Base-by-base conservation (phyloP, 139 green algal genomes). In the Zygnema cylindricum region DNA sequence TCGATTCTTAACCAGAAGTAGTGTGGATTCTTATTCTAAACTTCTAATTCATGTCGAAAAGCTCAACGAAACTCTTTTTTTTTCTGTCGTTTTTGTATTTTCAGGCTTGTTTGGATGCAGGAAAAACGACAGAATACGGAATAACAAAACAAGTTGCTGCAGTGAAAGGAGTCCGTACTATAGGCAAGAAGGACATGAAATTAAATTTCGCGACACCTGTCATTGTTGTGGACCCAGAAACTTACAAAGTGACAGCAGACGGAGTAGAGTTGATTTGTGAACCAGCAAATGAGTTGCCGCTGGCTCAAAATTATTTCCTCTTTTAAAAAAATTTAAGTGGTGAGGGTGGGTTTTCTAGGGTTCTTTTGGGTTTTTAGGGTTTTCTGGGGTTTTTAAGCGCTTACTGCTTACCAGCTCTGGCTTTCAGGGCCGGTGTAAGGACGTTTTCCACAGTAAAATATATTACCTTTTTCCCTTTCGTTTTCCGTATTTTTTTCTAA, bases 131-230 rank as follows among this genome's bases (percentile, higher is more conserved):
- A 23, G 69, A 43, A 25, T 92, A 92, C 38, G 89, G 89, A 38
- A 78, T 94, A 35, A 32, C 57, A 16, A 94, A 94, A 88, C 33
- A 30, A 1, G 41, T 91, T 25, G 57, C 75, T 38, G 43, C 92
- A 7, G 81, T 94, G 1, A 21, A 86, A n/a, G 69, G 55, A 25
- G 87, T 75, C 16, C 79, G 92, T 7, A 63, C 43, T 3, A 25
- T 94, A 11, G 82, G n/a, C 54, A 94, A 94, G 78, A 85, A 92
- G 63, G 89, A 94, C 77, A 94, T 94, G 92, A 85, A 82, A 54
- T 57, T 91, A 32, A 94, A 94, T 87, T 43, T 69, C 21, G 86
- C 81, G 16, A 41, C 63, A 21, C 92, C 92, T 22, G 85, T 85
- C 71, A 91, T 94, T 36, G 43, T 76, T 49, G 92, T 94, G 21